phyloP scores from a whole-genome alignment of 176 grass and related monocot genomes.

The Panicum miliaceum region DNA sequence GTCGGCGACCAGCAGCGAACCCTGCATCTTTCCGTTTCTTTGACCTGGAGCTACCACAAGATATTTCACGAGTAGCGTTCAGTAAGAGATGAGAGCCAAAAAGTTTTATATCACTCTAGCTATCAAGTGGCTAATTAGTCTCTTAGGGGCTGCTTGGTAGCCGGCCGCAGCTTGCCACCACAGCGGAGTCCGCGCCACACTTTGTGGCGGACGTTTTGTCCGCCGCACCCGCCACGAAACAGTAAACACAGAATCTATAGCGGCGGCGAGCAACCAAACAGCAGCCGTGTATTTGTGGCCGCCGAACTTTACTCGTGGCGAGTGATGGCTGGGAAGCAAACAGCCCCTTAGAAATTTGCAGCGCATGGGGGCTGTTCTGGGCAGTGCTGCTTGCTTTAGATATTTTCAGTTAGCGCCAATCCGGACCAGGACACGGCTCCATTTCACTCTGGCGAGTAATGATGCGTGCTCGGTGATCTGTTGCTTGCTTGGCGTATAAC shows the following conservation, averaged over 20 bases:
- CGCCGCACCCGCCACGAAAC: too few species aligned
- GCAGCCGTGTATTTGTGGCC: too few species aligned
- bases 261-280: too few species aligned
- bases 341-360: constrained; percentile 21
- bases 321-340: too few species aligned
- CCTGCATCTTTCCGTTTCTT: background rate
- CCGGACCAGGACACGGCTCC: background rate
- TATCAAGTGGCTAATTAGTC: background rate
- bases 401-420: background rate
- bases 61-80: constrained; percentile 6
- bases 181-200: too few species aligned
- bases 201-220: too few species aligned
- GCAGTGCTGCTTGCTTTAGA: background rate
- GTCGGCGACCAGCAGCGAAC: background rate
- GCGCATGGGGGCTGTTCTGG: background rate
- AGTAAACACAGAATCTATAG: too few species aligned
- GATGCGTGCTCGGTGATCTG: background rate
- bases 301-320: too few species aligned
- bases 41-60: background rate
- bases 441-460: background rate
- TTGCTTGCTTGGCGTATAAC: background rate
- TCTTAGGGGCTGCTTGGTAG: too few species aligned
- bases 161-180: too few species aligned
- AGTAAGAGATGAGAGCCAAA: background rate
- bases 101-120: background rate